Evolutionary conservation across 2,329 filamentous ascomycete genomes (phyloP), one percentile per base, ranked within the genome.

Genomic region (Karstenula rhodostoma): DNA sequence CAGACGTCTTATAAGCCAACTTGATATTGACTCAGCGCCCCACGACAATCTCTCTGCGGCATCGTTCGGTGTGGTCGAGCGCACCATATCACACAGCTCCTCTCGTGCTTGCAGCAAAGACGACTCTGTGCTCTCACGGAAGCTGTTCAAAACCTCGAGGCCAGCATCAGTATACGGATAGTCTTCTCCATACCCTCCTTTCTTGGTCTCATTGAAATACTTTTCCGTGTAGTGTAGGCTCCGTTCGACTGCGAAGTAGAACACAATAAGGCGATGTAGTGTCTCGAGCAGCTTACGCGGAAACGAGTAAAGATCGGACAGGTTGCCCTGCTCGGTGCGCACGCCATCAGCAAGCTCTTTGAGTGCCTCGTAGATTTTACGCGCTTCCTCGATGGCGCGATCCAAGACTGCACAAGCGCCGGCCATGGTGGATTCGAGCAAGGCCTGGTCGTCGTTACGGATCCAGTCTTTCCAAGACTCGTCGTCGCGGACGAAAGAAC

Each of bases 1-100:
- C 17, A 77, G 44, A 13, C 70, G 61, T 25, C 74, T 65, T 56
- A 75, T 74, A 17, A 76, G 56, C 73, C 73, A 76, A 15, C 66
- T 61, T 29, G 70, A 72, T 1, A 73, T 40, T 49, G 73, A 77
- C 43, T 75, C 67, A 23, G 74, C 57, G 7, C 71, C 67, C 2
- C 73, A 56, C 15, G 69, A 72, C 9, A 75, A 52, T 23, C 70
- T 61, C 40, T 66, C 61, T 10, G 56, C 57, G 3, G 60, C 0
- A 7, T 71, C 59, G 2, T 62, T 25, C 5, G 62, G 61, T 7
- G 37, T 27, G 10, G 56, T 19, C 1, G 67, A 59, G 3, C 59
- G 66, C 6, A 61, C 67, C 73, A 77, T 76, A 0, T 56, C 22
- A 51, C 73, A 74, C 6, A 77, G 57, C n/a, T 73, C 65, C 12